Evolutionary conservation across 176 grass and related monocot genomes (phyloP), one percentile per base, ranked within the genome.

Genomic region (Musa acuminata): DNA sequence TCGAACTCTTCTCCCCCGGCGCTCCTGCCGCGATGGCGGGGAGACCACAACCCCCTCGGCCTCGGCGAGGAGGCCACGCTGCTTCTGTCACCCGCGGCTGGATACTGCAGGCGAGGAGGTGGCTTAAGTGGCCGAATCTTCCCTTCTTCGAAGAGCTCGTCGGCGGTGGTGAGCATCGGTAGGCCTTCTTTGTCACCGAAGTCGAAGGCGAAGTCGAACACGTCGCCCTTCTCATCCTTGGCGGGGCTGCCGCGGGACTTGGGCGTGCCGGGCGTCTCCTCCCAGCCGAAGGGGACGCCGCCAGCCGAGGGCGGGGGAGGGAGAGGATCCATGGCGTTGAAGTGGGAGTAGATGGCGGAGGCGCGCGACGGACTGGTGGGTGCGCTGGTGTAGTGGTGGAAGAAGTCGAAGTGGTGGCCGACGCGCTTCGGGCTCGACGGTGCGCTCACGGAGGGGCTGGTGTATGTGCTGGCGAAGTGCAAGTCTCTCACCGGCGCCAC

Each of bases 121-220:
- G 55, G 58, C 60, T 77, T 65, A 3, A 77, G 75, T 3, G 75
- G 75, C 55, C 75, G 58, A 13, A 77, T 77, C 59, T 20, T 77
- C 13, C 75, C 75, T 52, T 77, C 48, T 43, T 50, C 82, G 59
- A 99, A 91, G 83, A 99, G 95, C 84, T 94, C 88, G 25, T 99
- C 91, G 0, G 95, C 91, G 13, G 83, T 49, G 0, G 78, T 86
- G 48, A 89, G 67, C 13, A 82, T 76, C 0, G 67, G 68, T 24
- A 75, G 78, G 79, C 69, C 78, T 14, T 29, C 75, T 67, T 82
- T 81, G 82, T 87, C 84, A 35, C 85, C 82, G 84, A 91, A 99
- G 66, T 94, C 91, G 65, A 99, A 99, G 73, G 88, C 84, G 14
- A 81, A 23, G 14, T 85, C 84, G 53, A 24, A 70, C 13, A 0